Percentiles rank a stretch among this genome's conserved stretches.
phyloP scores from a whole-genome alignment of 352 stramenopile genomes.

The Phytophthora sansomeana region DNA sequence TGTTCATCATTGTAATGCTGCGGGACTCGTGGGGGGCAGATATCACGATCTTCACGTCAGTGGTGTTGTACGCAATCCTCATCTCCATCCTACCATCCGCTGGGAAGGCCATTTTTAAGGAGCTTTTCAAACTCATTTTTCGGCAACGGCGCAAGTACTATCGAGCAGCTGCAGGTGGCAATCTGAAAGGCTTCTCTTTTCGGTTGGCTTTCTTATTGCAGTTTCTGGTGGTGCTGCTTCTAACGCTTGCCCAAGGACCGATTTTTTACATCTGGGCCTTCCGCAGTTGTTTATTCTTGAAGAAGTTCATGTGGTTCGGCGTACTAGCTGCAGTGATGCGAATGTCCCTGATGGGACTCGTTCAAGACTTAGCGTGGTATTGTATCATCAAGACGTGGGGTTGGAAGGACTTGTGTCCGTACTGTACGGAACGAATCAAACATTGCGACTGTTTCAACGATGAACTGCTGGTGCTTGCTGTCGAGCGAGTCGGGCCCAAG shows the following conservation, averaged over 20 bases:
- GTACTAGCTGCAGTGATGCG: conserved; percentile 61
- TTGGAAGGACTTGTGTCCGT: conserved; percentile 68
- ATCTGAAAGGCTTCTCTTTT: conserved; percentile 62
- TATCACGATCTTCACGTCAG: conserved; percentile 47
- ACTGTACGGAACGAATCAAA: conserved; percentile 67
- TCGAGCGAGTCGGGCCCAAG: conserved; percentile 68
- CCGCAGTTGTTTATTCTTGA: conserved; percentile 67
- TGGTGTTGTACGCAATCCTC: conserved; percentile 62
- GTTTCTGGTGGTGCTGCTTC: conserved; percentile 57
- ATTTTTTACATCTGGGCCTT: conserved; percentile 78
- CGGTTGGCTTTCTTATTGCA: conserved; percentile 65
- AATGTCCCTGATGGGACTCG: conserved; percentile 60
- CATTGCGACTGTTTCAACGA: conserved; percentile 81
- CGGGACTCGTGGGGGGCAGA: conserved; percentile 46
- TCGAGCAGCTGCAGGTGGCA: conserved; percentile 48
- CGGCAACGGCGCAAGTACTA: conserved; percentile 74
- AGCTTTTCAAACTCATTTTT: conserved; percentile 83
- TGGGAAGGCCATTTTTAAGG: conserved; percentile 77
- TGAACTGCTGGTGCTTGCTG: conserved; percentile 63
- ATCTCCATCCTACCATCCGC: conserved; percentile 61
- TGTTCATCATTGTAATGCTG: conserved; percentile 73
- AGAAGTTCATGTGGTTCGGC: conserved; percentile 76
- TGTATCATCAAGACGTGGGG: conserved; percentile 62
- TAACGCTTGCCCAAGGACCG: conserved; percentile 56
- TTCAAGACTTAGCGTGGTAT: conserved; percentile 67